Evolutionary conservation across 176 grass and related monocot genomes (phyloP), one percentile per base, ranked within the genome.

Genomic region (Secale cereale): DNA sequence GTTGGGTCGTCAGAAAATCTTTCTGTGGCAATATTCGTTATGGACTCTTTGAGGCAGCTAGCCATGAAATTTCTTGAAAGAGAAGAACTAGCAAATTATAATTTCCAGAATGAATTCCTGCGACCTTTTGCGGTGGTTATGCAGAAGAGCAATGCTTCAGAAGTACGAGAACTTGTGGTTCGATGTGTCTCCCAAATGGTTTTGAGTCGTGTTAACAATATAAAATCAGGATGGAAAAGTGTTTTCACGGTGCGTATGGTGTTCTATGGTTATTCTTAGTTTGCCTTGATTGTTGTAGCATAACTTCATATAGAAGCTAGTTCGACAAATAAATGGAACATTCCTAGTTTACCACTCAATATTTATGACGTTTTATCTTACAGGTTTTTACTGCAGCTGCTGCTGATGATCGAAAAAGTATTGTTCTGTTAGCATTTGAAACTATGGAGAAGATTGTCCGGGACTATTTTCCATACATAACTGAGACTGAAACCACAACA

Each of bases 361-460:
- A 87, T 65, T 72, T 35, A 78, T 35, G 33, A 50, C 22, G 78
- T 81, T 80, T 79, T 56, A 39, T 41, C 52, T 82, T 78, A 12
- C 81, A 98, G 97, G 97, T 98, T 88, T 98, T 98, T 81, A 95
- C 93, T 14, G 84, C 70, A 12, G 93, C 93, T 61, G 93, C 97
- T 48, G 89, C 78, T 89, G 97, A 98, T 92, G 97, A 98, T 85
- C 91, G 90, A 22, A 99, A 94, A 91, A 95, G 83, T 85, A 98
- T 98, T 81, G 97, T 98, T 71, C 81, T 98, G 46, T 90, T 99
- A 67, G 97, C 97, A 63, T 99, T 99, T 87, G 97, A 96, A 76
- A 99, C 93, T 3, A 99, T 99, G 91, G 97, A 96, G 91, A 99
- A 96, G 86, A 99, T 99, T 86, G 91, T 99, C 83, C 87, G 97